A percentile compares a stretch with the other conserved stretches of the same genome.
These are phyloP conservation scores for Lasiodiplodia theobromae DNA, from an alignment of 2,329 filamentous ascomycete species.

Conservation along the genomic window DNA sequence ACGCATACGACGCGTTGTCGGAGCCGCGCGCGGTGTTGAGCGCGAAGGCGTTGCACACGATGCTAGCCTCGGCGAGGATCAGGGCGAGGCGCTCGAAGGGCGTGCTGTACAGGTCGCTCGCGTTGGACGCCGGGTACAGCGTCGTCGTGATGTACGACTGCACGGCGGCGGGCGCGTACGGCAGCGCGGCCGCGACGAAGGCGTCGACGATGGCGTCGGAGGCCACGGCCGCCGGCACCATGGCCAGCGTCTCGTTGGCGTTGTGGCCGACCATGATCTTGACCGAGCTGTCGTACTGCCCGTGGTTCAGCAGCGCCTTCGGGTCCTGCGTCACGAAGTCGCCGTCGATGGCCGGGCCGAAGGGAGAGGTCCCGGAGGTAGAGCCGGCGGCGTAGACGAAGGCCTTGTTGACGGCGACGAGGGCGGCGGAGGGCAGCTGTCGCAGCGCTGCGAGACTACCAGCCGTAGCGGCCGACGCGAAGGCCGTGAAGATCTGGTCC, in stretches of 20 bases:
- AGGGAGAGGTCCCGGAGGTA: constrained; percentile 36
- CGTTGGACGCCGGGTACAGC: constrained; percentile 17
- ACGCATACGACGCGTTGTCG: constrained; percentile 22
- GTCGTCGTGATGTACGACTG: constrained; percentile 11
- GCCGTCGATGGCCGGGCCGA: constrained; percentile 56
- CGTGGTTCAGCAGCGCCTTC: constrained; percentile 53
- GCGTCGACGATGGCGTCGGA: neutral
- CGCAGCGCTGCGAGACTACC: constrained; percentile 54
- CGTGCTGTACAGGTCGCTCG: neutral
- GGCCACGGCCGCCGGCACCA: neutral
- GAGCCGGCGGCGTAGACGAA: constrained; percentile 45
- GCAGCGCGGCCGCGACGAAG: neutral
- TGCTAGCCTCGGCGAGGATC: constrained; percentile 11
- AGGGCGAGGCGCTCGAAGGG: neutral
- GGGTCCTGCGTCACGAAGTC: constrained; percentile 58
- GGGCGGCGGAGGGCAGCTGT: constrained; percentile 45
- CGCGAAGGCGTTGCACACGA: constrained; percentile 30
- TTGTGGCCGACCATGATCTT: constrained; percentile 57
- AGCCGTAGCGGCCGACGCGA: constrained; percentile 52
- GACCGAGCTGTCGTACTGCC: constrained; percentile 54
- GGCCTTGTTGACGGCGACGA: constrained; percentile 53
- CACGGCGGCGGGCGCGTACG: neutral
- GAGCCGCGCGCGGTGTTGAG: constrained; percentile 6
- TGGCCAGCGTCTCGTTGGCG: constrained; percentile 44
- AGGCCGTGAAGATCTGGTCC: constrained; percentile 49